A percentile compares a stretch with the other conserved stretches of the same genome.
Evolutionary conservation across 345 rosid genomes (phyloP).

Genomic region (Hevea brasiliensis): DNA sequence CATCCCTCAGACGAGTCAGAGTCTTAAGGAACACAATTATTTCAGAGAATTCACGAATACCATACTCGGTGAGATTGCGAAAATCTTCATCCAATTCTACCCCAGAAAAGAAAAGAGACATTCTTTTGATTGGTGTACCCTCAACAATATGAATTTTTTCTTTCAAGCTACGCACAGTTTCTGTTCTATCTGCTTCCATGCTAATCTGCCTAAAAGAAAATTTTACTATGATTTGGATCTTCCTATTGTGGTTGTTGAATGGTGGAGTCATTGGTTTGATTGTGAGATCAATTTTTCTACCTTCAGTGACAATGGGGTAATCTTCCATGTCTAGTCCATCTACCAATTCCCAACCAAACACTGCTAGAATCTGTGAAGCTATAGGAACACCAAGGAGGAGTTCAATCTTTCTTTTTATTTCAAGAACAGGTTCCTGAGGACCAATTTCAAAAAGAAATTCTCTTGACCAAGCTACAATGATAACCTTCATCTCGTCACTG

Average conservation of each 20-base stretch:
- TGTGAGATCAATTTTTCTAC: conserved; percentile 69
- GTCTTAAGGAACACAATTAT: conserved; percentile 58
- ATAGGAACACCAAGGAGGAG: conserved; percentile 52
- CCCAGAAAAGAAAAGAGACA: conserved; percentile 63
- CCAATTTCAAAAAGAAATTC: conserved; percentile 12
- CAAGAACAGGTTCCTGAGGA: conserved; percentile 6
- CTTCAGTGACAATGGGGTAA: conserved; percentile 69
- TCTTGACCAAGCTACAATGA: conserved; percentile 10
- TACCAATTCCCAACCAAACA: conserved; percentile 70
- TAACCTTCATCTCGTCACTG: background rate
- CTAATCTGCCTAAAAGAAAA: conserved; percentile 48
- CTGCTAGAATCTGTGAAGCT: conserved; percentile 52
- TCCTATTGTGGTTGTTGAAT: conserved; percentile 11
- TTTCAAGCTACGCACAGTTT: conserved; percentile 77
- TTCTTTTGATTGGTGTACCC: conserved; percentile 57
- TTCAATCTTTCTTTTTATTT: conserved; percentile 23
- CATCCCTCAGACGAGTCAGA: conserved; percentile 38
- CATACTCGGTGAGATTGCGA: conserved; percentile 64
- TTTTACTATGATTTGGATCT: conserved; percentile 52
- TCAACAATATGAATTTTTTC: conserved; percentile 76
- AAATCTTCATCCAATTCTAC: conserved; percentile 68
- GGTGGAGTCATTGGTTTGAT: conserved; percentile 27
- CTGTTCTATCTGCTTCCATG: conserved; percentile 64
- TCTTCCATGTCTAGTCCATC: conserved; percentile 93
- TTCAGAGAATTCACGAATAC: conserved; percentile 58